A percentile compares a stretch with the other conserved stretches of the same genome.
These are phyloP conservation scores for Sungouiella thailandica DNA, from an alignment of 805 yeast genomes.

Conservation along the genomic window DNA sequence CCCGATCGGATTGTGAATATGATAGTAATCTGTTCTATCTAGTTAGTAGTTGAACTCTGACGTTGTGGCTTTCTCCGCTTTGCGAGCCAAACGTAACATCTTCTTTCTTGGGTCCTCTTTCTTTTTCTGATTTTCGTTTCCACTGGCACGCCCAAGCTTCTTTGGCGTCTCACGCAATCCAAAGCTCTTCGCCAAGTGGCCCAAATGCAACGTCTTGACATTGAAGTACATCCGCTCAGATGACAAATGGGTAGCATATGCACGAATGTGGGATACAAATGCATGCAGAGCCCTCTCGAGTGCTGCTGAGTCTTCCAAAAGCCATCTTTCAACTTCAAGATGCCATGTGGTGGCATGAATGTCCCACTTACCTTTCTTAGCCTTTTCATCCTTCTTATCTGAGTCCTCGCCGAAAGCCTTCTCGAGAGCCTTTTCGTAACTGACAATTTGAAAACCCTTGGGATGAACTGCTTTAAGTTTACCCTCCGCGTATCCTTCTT, in stretches of 20 bases:
- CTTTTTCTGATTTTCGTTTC: slow-evolving; percentile 26
- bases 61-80: slow-evolving; percentile 57
- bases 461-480: slow-evolving; percentile 37
- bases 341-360: slow-evolving; percentile 96
- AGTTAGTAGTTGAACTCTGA: slow-evolving; percentile 66
- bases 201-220: slow-evolving; percentile 79
- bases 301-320: slow-evolving; percentile 59
- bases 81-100: slow-evolving; percentile 70
- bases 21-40: too few species aligned
- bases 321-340: slow-evolving; percentile 81
- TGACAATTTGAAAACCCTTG: slow-evolving; percentile 28
- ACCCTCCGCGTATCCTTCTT: slow-evolving; percentile 74
- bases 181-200: slow-evolving; percentile 93
- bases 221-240: slow-evolving; percentile 77
- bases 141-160: slow-evolving; percentile 51
- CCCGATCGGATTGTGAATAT: too few species aligned
- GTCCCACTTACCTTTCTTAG: slow-evolving; percentile 67
- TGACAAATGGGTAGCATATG: slow-evolving; percentile 90
- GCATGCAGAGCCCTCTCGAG: slow-evolving; percentile 72
- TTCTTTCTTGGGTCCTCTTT: slow-evolving; percentile 68
- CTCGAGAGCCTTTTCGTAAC: slow-evolving; percentile 29
- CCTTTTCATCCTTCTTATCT: slow-evolving; percentile 34
- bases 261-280: slow-evolving; percentile 85
- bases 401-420: slow-evolving; percentile 38
- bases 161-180: slow-evolving; percentile 94